Base-by-base conservation (phyloP, 306 rosid genomes). In the Ammopiptanthus mongolicus region DNA sequence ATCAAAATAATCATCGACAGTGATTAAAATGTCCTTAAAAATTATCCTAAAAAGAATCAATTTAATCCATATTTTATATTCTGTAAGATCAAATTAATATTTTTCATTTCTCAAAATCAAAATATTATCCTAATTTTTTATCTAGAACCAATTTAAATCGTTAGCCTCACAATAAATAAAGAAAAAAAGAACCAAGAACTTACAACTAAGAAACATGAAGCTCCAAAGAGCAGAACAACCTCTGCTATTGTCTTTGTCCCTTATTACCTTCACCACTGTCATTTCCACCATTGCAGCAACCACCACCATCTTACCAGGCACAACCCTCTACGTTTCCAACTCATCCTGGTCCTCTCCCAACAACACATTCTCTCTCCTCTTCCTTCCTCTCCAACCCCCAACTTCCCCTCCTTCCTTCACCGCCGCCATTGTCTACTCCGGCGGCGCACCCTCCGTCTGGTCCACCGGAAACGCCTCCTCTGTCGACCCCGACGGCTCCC, bases 321-420 rank as follows among this genome's bases (percentile, higher is more conserved):
- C 92, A 6, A 76, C 81, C 17, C 92, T 90, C 23, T 69, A 13
- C 37, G 96, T 87, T 55, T 81, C 91, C 29, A 65, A 74, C 78
- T 78, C 86, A 9, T 92, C 86, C 8, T 93, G 95, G 94, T 4
- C 81, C 15, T 90, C 94, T 31, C 88, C 87, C 8, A 71, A 50
- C 70, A 18, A 13, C 44, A 65, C 61, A 46, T 92, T 84, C 83
- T 87, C 90, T 51, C 57, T 92, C 12, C 80, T 79, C 37, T 92
- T 92, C 76, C 25, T 82, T 22, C 87, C 84, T 78, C 15, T 77
- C n/a, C 80, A 68, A 10, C 80, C 81, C 22, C 73, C 80, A n/a
- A 73, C 87, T 66, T 78, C 86, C 23, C 80, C 86, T 39, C 75
- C 86, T 19, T 71, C 90, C 56, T 88, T 85, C 83, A 33, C 57